phyloP scores from a whole-genome alignment of 2,329 filamentous ascomycete species.

The Hymenoscyphus albidus region DNA sequence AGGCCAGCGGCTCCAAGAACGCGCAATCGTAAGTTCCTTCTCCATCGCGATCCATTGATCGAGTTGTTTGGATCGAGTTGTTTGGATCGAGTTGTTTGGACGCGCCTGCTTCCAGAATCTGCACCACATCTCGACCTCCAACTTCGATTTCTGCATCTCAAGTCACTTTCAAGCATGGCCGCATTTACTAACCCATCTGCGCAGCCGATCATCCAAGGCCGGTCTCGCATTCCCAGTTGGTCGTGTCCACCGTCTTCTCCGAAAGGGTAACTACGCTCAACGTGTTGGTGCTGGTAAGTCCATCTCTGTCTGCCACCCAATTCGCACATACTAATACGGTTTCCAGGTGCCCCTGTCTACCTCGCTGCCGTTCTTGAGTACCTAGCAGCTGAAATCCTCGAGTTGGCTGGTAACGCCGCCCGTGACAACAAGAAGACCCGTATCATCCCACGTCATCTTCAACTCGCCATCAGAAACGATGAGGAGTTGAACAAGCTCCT shows the following conservation, averaged over 20 bases:
- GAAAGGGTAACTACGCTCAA: slow-evolving; percentile 99
- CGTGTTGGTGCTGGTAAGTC: slow-evolving; percentile 88
- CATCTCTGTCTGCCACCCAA: slow-evolving; percentile 10
- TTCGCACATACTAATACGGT: slow-evolving; percentile 27
- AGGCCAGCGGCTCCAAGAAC: slow-evolving; percentile 98
- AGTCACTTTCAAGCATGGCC: slow-evolving; percentile 3
- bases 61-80: not conserved
- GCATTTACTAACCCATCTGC: slow-evolving; percentile 39
- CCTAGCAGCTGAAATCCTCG: slow-evolving; percentile 96
- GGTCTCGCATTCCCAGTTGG: slow-evolving; percentile 98
- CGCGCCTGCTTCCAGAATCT: slow-evolving; percentile 37
- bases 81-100: slow-evolving; percentile 34
- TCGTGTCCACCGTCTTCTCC: slow-evolving; percentile 97
- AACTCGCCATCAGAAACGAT: slow-evolving; percentile 98
- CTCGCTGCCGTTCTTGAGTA: slow-evolving; percentile 97
- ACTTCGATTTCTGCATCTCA: not conserved
- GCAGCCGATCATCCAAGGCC: slow-evolving; percentile 95
- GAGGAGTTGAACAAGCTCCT: slow-evolving; percentile 99
- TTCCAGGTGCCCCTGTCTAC: slow-evolving; percentile 79
- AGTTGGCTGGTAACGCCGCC: slow-evolving; percentile 96
- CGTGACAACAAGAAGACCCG: slow-evolving; percentile 99
- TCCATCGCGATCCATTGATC: not conserved
- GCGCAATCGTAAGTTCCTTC: slow-evolving; percentile 86
- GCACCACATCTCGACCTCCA: slow-evolving; percentile 24
- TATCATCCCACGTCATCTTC: slow-evolving; percentile 98